Evolutionary conservation across 2,329 filamentous ascomycete species (phyloP), one percentile per base, ranked within the genome.

Genomic region (Boeremia lycopersici): DNA sequence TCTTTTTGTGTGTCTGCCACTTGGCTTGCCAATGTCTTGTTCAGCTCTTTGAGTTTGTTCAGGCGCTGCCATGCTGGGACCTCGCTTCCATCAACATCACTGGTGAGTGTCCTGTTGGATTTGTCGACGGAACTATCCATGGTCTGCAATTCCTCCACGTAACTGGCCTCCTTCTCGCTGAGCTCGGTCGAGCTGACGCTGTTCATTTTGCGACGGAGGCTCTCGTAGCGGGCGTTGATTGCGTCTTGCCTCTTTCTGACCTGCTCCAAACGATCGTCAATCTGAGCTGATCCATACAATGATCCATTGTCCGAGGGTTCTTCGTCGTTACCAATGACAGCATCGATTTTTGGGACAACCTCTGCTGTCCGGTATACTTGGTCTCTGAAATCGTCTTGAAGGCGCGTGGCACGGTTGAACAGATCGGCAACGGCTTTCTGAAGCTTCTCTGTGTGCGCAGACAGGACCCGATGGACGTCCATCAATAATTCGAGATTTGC

Each of bases 401-500:
- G 79, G 40, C 85, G 81, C 62, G 89, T 83, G 57, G 89, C 90
- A 49, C 86, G 82, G 25, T 86, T 81, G 75, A 92, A 93, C 6
- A 93, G 78, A 64, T 91, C 88, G 1, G 89, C 84, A 0, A 88
- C 89, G 1, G 88, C 89, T 38, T 84, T 77, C 13, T 89, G 88
- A 10, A 93, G 80, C 10, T 80, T 81, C 62, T 88, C 81, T 0
- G 88, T 91, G 72, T 93, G 89, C 9, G 83, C 82, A 58, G 86
- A 86, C 6, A 93, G 79, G 5, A 89, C 78, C 67, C 88, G 86
- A 71, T 93, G 90, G 0, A 86, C 86, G 55, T 90, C 86, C 26
- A 88, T 89, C 61, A 93, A 84, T 33, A 91, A 80, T 60, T 87
- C 83, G 15, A 93, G 79, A 2, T 88, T 90, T 19, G 88, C 84